phyloP scores from a whole-genome alignment of 1,284 basidiomycete genomes.

The Leccinum colubrinum region DNA sequence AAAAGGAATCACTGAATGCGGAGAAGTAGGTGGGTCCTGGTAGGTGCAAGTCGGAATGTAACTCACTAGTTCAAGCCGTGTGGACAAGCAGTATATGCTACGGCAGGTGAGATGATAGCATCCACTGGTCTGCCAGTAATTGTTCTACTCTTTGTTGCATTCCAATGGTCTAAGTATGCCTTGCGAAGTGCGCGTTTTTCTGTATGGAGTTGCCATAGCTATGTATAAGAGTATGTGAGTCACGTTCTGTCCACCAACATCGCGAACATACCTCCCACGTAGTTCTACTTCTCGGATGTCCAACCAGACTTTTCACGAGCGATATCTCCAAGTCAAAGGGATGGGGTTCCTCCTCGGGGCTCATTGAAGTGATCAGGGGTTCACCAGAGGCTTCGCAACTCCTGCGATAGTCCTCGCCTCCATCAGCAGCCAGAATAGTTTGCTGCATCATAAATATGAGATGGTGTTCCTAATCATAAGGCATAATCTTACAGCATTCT shows the following conservation, averaged over 20 bases:
- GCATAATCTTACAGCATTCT: constrained; percentile 30
- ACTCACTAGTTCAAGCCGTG: constrained; percentile 53
- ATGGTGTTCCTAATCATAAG: neutral
- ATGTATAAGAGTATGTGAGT: constrained; percentile 16
- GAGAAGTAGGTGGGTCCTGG: constrained; percentile 25
- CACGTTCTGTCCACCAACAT: constrained; percentile 1
- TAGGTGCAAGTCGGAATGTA: neutral
- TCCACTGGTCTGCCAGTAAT: constrained; percentile 64
- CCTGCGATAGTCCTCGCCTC: constrained; percentile 43
- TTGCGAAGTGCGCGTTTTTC: constrained; percentile 47
- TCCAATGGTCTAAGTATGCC: constrained; percentile 59
- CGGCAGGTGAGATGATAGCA: constrained; percentile 58
- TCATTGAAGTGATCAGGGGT: constrained; percentile 52
- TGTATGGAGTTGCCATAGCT: constrained; percentile 59
- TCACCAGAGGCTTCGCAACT: constrained; percentile 45
- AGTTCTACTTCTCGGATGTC: constrained; percentile 19
- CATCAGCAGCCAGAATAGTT: constrained; percentile 27
- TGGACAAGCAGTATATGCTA: constrained; percentile 52
- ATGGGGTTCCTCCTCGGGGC: constrained; percentile 32
- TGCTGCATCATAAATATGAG: constrained; percentile 16
- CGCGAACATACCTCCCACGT: constrained; percentile 22
- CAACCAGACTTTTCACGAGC: constrained; percentile 25
- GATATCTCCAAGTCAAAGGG: constrained; percentile 23
- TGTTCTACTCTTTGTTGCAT: constrained; percentile 45
- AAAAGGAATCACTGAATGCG: constrained; percentile 36